phyloP scores from a whole-genome alignment of 208 protist species.

The Endotrypanum monterogeii region DNA sequence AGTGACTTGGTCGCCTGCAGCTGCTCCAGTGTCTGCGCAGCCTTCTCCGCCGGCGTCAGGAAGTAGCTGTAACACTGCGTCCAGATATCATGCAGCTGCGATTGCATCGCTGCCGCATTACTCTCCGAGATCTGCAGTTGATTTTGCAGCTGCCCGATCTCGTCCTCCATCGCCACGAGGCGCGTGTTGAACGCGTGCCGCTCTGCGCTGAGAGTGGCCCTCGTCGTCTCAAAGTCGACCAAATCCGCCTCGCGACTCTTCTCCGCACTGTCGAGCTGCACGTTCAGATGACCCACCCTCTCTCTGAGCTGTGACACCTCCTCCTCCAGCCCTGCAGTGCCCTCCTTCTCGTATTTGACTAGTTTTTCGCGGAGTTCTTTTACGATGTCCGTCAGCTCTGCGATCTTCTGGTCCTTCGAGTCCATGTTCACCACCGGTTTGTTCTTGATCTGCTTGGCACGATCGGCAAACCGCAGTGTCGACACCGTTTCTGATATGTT shows the following conservation, averaged over 20 bases:
- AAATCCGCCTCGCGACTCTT: slow-evolving; percentile 77
- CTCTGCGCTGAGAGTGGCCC: slow-evolving; percentile 48
- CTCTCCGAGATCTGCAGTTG: slow-evolving; percentile 72
- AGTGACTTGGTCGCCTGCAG: slow-evolving; percentile 55
- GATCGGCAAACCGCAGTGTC: slow-evolving; percentile 87
- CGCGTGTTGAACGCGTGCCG: slow-evolving; percentile 37
- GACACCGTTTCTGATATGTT: slow-evolving; percentile 91
- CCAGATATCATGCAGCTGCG: slow-evolving; percentile 57
- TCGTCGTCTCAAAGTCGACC: slow-evolving; percentile 66
- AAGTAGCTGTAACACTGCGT: slow-evolving; percentile 64
- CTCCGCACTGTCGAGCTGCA: slow-evolving; percentile 71
- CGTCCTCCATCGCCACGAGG: slow-evolving; percentile 59
- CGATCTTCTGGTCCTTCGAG: slow-evolving; percentile 89
- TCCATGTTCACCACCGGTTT: slow-evolving; percentile 91
- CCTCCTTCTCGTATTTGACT: slow-evolving; percentile 77
- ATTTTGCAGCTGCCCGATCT: slow-evolving; percentile 63
- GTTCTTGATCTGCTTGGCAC: slow-evolving; percentile 94
- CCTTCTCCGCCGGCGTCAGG: slow-evolving; percentile 22
- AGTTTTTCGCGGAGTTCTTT: slow-evolving; percentile 81
- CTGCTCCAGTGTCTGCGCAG: slow-evolving; percentile 25
- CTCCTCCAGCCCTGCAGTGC: slow-evolving; percentile 61
- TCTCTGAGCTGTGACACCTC: slow-evolving; percentile 69
- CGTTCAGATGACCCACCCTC: slow-evolving; percentile 68
- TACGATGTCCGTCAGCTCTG: slow-evolving; percentile 72
- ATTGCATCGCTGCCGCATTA: slow-evolving; percentile 37